A percentile compares a stretch with the other conserved stretches of the same genome.
These are phyloP conservation scores for Hemerocallis citrina DNA, from an alignment of 106 monocot genomes.

Conservation along the genomic window DNA sequence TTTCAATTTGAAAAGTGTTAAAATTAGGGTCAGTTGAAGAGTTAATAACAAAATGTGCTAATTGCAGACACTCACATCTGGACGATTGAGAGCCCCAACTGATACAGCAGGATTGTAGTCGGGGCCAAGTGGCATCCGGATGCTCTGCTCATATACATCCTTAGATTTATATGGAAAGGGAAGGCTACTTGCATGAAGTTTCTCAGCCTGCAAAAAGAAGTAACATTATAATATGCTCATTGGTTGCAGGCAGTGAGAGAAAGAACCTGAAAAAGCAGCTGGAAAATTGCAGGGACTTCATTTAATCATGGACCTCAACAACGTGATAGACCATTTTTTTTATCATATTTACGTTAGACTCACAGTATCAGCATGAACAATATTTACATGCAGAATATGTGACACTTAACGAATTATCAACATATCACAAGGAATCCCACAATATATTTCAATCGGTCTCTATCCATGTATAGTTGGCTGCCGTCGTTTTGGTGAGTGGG, in stretches of 20 bases:
- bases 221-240: neutral
- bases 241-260: neutral
- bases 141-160: conserved; percentile 79
- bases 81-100: conserved; percentile 70
- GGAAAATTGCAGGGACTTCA: neutral
- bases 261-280: neutral
- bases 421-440: no score
- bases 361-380: no score
- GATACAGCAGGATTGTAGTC: conserved; percentile 82
- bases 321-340: no score
- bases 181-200: conserved; percentile 48
- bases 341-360: no score
- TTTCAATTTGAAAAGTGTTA: no score
- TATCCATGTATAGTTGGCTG: no score
- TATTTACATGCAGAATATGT: no score
- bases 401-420: no score
- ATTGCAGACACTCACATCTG: conserved; percentile 43
- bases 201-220: conserved; percentile 57
- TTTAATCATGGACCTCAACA: neutral
- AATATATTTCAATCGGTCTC: no score
- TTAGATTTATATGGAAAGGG: conserved; percentile 82
- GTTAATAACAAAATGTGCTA: neutral
- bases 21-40: no score
- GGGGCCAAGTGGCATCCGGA: conserved; percentile 94
- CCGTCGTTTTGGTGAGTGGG: no score